Percentiles rank a stretch among this genome's conserved stretches.
These are phyloP conservation scores for Monascus purpureus DNA, from an alignment of 495 filamentous ascomycete genomes.

Conservation along the genomic window DNA sequence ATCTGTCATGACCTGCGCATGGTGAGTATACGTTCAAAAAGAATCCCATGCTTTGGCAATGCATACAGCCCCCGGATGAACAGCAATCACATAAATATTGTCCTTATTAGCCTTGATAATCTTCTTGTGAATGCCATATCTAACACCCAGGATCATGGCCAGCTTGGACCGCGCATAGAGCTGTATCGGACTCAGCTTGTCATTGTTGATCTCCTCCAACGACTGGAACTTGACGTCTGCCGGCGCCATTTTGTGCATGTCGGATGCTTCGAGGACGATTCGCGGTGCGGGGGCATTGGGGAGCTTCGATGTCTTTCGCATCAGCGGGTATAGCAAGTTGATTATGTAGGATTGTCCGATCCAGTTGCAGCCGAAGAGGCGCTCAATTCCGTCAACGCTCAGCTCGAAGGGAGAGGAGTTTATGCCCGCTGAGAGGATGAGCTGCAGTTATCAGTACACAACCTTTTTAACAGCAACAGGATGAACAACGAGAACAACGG, in stretches of 20 bases:
- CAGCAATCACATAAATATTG: slow-evolving; percentile 23
- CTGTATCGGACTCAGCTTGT: slow-evolving; percentile 38
- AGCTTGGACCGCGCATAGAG: slow-evolving; percentile 55
- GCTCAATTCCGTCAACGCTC: slow-evolving; percentile 30
- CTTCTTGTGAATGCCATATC: slow-evolving; percentile 22
- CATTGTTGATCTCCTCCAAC: slow-evolving; percentile 47
- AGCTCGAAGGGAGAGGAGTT: slow-evolving; percentile 28
- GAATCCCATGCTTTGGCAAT: no score
- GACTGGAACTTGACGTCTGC: slow-evolving; percentile 41
- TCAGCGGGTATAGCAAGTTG: slow-evolving; percentile 29
- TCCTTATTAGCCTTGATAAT: slow-evolving; percentile 29
- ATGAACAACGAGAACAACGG: neutral
- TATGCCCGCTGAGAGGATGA: slow-evolving; percentile 36
- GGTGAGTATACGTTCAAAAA: no score
- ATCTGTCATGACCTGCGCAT: slow-evolving; percentile 22
- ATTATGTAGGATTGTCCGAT: slow-evolving; percentile 31
- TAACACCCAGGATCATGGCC: slow-evolving; percentile 35
- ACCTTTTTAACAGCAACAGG: slow-evolving; percentile 1
- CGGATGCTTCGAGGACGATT: slow-evolving; percentile 46
- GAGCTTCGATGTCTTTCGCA: slow-evolving; percentile 22
- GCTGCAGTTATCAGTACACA: slow-evolving; percentile 5
- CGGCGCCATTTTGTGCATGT: slow-evolving; percentile 39
- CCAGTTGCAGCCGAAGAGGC: slow-evolving; percentile 36
- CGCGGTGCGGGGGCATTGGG: slow-evolving; percentile 14
- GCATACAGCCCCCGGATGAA: slow-evolving; percentile 29